Percentiles rank a stretch among this genome's conserved stretches.
phyloP scores from a whole-genome alignment of 441 rosid genomes.

The Gossypium armourianum region DNA sequence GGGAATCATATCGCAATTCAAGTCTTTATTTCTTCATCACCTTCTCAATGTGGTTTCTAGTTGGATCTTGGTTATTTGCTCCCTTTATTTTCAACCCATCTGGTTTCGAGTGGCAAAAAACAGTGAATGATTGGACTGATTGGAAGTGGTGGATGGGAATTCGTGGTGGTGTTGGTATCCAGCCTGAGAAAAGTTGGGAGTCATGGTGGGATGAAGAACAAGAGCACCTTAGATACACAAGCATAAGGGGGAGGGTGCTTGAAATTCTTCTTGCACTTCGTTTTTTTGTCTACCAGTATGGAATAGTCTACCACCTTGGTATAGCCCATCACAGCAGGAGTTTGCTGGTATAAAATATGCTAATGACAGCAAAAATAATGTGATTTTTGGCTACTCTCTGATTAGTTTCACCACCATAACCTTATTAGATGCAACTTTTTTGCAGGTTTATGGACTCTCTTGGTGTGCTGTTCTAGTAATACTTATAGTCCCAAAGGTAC shows the following conservation, averaged over 20 bases:
- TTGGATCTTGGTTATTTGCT: slow-evolving; percentile 82
- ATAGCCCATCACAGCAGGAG: slow-evolving; percentile 33
- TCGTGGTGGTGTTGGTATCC: slow-evolving; percentile 66
- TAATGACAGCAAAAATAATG: neutral
- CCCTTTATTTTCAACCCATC: slow-evolving; percentile 94
- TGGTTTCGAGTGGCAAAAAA: slow-evolving; percentile 91
- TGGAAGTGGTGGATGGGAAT: slow-evolving; percentile 70
- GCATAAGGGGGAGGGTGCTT: slow-evolving; percentile 46
- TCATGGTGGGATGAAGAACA: slow-evolving; percentile 87
- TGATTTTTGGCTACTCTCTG: neutral
- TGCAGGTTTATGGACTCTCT: slow-evolving; percentile 50
- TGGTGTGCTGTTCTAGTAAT: slow-evolving; percentile 52
- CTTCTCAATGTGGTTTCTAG: slow-evolving; percentile 76
- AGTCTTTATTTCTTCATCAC: slow-evolving; percentile 62
- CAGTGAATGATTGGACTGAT: slow-evolving; percentile 60
- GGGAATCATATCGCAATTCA: slow-evolving; percentile 47
- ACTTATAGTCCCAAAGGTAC: slow-evolving; percentile 53
- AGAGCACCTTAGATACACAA: slow-evolving; percentile 50
- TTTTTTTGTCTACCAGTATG: slow-evolving; percentile 63
- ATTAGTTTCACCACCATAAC: neutral
- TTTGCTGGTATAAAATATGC: slow-evolving; percentile 36
- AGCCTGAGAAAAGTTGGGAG: slow-evolving; percentile 72
- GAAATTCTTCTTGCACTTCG: slow-evolving; percentile 59
- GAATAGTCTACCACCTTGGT: slow-evolving; percentile 59
- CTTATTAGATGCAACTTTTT: slow-evolving; percentile 3